phyloP scores from a whole-genome alignment of 2,329 filamentous ascomycete genomes.

The Aureobasidium melanogenum region DNA sequence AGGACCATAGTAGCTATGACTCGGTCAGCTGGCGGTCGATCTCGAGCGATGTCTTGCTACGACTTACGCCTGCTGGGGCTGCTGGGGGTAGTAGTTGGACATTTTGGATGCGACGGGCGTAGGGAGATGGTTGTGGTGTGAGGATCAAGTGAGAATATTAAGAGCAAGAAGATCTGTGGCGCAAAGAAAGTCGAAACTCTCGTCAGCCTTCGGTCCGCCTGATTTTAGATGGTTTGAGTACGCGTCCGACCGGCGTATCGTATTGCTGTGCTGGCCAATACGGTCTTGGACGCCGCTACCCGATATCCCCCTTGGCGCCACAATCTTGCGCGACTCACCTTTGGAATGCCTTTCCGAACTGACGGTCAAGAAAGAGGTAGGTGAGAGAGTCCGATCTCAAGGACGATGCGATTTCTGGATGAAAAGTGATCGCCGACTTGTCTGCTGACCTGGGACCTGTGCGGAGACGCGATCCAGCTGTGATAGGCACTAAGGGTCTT shows the following conservation, averaged over 20 bases:
- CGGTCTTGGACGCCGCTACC: not conserved
- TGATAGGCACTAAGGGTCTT: slow-evolving; percentile 3
- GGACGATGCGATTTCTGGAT: not conserved
- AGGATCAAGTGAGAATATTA: not conserved
- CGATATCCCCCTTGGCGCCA: not conserved
- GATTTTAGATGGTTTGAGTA: slow-evolving; percentile 4
- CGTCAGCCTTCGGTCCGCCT: slow-evolving; percentile 8
- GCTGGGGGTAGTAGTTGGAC: slow-evolving; percentile 36
- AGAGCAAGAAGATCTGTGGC: slow-evolving; percentile 5
- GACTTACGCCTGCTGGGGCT: slow-evolving; percentile 32
- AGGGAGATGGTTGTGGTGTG: not conserved
- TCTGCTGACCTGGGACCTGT: not conserved
- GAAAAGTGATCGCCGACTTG: not conserved
- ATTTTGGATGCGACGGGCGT: slow-evolving; percentile 21
- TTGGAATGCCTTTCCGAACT: not conserved
- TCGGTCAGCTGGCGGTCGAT: slow-evolving; percentile 2
- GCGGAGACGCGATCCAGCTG: not conserved
- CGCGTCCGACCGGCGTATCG: not conserved
- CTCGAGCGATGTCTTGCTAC: slow-evolving; percentile 11
- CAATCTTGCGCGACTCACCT: not conserved
- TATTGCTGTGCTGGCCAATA: not conserved
- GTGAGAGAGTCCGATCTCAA: not conserved
- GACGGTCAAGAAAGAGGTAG: not conserved
- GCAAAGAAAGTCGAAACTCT: not conserved
- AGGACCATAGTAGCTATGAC: slow-evolving; percentile 22